Evolutionary conservation across 768 basidiomycete species (phyloP), one percentile per base, ranked within the genome.

Genomic region (Pleurotus salmoneostramineus): DNA sequence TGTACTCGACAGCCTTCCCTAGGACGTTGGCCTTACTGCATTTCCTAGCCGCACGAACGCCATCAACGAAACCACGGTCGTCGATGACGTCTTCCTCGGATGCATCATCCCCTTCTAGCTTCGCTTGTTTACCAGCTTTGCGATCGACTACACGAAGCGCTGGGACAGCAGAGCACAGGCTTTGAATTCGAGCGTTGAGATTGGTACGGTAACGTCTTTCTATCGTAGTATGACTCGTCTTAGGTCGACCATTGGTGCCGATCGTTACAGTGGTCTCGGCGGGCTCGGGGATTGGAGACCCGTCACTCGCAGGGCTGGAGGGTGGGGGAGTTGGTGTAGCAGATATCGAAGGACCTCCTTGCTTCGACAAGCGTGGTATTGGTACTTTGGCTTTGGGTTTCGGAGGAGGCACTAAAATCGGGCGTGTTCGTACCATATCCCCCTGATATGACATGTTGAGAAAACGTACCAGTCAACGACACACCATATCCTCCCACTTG

Each of bases 11-110:
- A 0, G 92, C 92, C 61, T 95, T 95, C 36, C 89, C 91, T 7
- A 95, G 80, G 4, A 95, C 90, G 58, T 91, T 93, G 2, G 92
- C 92, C 67, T 95, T 95, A 72, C 88, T 90, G 69, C 91, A 91
- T 72, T 94, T 95, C 58, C 92, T 80, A 6, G 93, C 93, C 7
- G 93, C 88, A 69, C 89, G 90, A 66, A 95, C 91, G n/a, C 93
- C 93, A 64, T 95, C 93, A 2, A 94, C 88, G 62, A 88, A 93
- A 3, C 93, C 93, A 3, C 91, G 81, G 37, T 87, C 84, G 60
- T 94, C 91, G n/a, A 91, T 83, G 1, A 82, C 74, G 63, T 89
- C 87, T 5, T 78, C 70, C 8, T 71, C 69, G 0, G 65, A 68
- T 8, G 71, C 74, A 37, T 72, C 72, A 15, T 75, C 79, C 32